Evolutionary conservation across 2,329 filamentous ascomycete genomes (phyloP), one percentile per base, ranked within the genome.

Genomic region (Aspergillus aculeatinus): DNA sequence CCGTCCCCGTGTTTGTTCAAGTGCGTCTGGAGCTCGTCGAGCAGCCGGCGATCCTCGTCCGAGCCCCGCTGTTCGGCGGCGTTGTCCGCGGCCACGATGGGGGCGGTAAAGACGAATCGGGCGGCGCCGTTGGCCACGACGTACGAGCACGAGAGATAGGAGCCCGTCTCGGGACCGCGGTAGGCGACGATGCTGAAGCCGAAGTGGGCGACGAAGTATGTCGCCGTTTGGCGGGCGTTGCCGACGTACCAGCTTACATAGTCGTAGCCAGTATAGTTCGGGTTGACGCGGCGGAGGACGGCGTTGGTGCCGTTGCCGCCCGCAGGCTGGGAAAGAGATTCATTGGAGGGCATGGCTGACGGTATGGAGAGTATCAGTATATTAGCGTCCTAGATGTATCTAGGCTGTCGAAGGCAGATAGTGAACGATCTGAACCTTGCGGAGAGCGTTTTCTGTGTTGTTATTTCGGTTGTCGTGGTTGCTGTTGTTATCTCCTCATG

Each of bases 211-310:
- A 88, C 88, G 79, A 96, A 96, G 79, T 91, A 96, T 10, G 89
- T 85, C 23, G 92, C 92, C 5, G 91, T 90, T 80, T 96, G 92
- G 78, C 96, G 96, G 65, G 92, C 92, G 74, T 96, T 96, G 71
- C 92, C 92, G 39, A 96, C 92, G 81, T 91, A 96, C 92, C 92
- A 96, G 62, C 90, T 91, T 60, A 96, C 84, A 75, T 96, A 90
- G 77, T 96, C 90, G 75, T 96, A 96, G 23, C 52, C 52, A 10
- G 52, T 48, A 9, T 55, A 55, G 42, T 48, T 55, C 6, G 61
- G 59, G 48, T 60, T 60, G 21, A 61, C 56, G 39, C 21, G 73
- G 82, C 86, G 27, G 91, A 54, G 39, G 12, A 59, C n/a, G 91
- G 91, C 39, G 11, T 21, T 55, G 11, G 48, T 55, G 35, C 16